Percentiles rank a stretch among this genome's conserved stretches.
phyloP scores from a whole-genome alignment of 1,139 yeast genomes.

The Spencermartinsiella ligniputridi region DNA sequence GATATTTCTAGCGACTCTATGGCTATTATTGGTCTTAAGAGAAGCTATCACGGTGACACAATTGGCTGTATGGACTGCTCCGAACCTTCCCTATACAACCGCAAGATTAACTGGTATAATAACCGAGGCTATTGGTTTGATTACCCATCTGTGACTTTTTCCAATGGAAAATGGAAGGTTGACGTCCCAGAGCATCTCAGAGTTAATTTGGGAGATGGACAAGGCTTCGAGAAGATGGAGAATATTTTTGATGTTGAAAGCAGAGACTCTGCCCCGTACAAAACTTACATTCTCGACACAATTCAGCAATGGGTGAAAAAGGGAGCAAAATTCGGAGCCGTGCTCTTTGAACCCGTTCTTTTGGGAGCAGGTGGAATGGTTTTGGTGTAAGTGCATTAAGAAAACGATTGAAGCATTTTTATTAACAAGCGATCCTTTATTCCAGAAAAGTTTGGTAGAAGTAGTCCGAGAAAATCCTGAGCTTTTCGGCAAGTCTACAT shows the following conservation, averaged over 20 bases:
- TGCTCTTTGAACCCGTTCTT: constrained; percentile 27
- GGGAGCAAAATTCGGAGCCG: constrained; percentile 27
- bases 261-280: constrained; percentile 15
- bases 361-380: constrained; percentile 32
- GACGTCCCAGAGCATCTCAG: constrained; percentile 18
- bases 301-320: constrained; percentile 12
- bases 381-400: constrained; percentile 19
- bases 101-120: constrained; percentile 27
- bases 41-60: constrained; percentile 31
- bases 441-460: constrained; percentile 26
- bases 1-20: constrained; percentile 14
- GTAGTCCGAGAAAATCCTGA: constrained; percentile 21
- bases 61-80: constrained; percentile 30
- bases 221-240: constrained; percentile 14
- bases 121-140: constrained; percentile 28
- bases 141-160: constrained; percentile 23
- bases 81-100: constrained; percentile 29
- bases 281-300: constrained; percentile 15
- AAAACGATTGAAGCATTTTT: neutral
- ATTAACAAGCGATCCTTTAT: constrained; percentile 24
- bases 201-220: constrained; percentile 9
- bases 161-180: constrained; percentile 24
- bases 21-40: constrained; percentile 25
- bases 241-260: constrained; percentile 18
- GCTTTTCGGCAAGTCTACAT: constrained; percentile 10